Percentiles rank a stretch among this genome's conserved stretches.
These are phyloP conservation scores for Candida frijolesensis DNA, from an alignment of 1,139 yeast species.

Conservation along the genomic window DNA sequence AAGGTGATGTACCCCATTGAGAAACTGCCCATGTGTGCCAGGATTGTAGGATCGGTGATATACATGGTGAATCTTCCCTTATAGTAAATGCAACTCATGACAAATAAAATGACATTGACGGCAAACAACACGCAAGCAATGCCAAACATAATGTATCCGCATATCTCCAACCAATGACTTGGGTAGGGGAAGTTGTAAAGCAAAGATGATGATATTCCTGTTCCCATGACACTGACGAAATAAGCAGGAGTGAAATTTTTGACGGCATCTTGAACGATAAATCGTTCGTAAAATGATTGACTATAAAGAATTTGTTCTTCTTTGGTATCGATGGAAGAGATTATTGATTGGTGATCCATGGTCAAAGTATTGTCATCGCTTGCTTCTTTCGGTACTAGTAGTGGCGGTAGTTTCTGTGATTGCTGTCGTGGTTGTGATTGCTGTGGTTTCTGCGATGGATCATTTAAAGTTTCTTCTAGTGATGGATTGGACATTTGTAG, in stretches of 20 bases:
- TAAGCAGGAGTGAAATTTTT: slow-evolving; percentile 54
- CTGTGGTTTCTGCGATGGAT: neutral
- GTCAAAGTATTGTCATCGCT: slow-evolving; percentile 1
- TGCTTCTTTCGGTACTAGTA: neutral
- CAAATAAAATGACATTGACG: slow-evolving; percentile 19
- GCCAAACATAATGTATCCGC: slow-evolving; percentile 60
- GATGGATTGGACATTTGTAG: too few relatives aligned
- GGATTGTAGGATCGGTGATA: slow-evolving; percentile 47
- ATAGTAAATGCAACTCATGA: slow-evolving; percentile 33
- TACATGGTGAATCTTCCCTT: slow-evolving; percentile 36
- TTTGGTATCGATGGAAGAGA: slow-evolving; percentile 10
- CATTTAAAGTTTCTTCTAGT: neutral
- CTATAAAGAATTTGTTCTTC: neutral
- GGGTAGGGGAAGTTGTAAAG: slow-evolving; percentile 67
- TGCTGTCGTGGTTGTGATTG: too few relatives aligned
- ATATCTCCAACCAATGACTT: slow-evolving; percentile 58
- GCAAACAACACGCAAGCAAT: slow-evolving; percentile 55
- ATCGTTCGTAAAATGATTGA: slow-evolving; percentile 10
- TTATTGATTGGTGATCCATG: slow-evolving; percentile 14
- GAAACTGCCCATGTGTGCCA: slow-evolving; percentile 72
- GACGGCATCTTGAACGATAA: slow-evolving; percentile 21
- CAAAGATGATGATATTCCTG: slow-evolving; percentile 68
- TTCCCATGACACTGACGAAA: slow-evolving; percentile 83
- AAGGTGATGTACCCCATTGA: slow-evolving; percentile 79
- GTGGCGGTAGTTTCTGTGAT: neutral